Conservation (phyloP, 306 rosid species). For the Comarum palustre region DNA sequence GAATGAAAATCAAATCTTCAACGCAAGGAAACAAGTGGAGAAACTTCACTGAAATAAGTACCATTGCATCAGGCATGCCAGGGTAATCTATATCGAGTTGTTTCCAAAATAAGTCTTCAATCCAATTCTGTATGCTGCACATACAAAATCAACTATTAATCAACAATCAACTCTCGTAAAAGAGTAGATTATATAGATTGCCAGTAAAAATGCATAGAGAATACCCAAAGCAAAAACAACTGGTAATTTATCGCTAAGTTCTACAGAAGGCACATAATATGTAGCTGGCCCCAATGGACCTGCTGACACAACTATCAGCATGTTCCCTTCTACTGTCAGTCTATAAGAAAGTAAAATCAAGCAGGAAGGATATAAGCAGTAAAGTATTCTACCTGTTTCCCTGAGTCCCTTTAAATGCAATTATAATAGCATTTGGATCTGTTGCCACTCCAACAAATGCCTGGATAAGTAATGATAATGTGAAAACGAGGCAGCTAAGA, state of each 20-base stretch:
- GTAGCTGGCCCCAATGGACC: background rate
- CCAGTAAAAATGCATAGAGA: background rate
- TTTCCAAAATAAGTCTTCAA: constrained; percentile 95
- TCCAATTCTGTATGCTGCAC: constrained; percentile 91
- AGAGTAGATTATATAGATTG: constrained; percentile 8
- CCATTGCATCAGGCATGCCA: constrained; percentile 95
- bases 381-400: constrained; percentile 59
- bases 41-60: constrained; percentile 30
- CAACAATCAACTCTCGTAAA: constrained; percentile 5
- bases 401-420: constrained; percentile 94
- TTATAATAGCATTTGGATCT: constrained; percentile 67
- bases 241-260: background rate
- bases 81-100: constrained; percentile 88
- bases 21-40: constrained; percentile 6
- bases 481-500: constrained; percentile 19
- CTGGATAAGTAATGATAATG: constrained; percentile 37
- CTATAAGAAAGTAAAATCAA: background rate
- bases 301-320: background rate
- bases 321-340: background rate
- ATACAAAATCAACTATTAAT: constrained; percentile 28
- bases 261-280: background rate
- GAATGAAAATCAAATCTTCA: constrained; percentile 22
- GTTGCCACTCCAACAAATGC: constrained; percentile 81
- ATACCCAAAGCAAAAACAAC: constrained; percentile 2
- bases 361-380: background rate